Conservation (phyloP, 306 rosid genomes). For the Myrica gale region DNA sequence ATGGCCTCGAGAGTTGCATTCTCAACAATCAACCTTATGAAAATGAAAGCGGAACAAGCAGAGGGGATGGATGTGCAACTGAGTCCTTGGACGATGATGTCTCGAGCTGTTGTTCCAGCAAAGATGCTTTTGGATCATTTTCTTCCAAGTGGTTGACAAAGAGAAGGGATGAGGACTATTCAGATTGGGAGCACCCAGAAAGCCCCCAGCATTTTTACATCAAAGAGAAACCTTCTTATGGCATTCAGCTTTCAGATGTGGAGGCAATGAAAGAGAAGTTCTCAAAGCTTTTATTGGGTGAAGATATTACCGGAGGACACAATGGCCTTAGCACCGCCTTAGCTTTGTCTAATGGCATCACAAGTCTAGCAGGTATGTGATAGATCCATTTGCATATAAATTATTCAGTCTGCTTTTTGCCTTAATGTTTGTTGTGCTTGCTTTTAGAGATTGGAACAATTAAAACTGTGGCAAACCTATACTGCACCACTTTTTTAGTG, state of each 20-base stretch:
- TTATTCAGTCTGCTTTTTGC: neutral
- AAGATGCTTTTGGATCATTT: conserved; percentile 77
- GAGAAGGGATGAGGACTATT: conserved; percentile 56
- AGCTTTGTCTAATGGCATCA: conserved; percentile 80
- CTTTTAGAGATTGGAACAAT: neutral
- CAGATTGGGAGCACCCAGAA: conserved; percentile 67
- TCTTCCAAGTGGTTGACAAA: conserved; percentile 70
- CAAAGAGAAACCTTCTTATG: conserved; percentile 58
- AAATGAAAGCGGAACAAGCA: conserved; percentile 72
- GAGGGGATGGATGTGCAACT: conserved; percentile 78
- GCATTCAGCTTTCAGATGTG: conserved; percentile 54
- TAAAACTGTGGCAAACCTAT: neutral
- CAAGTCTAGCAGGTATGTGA: conserved; percentile 67
- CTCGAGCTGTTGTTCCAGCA: conserved; percentile 44
- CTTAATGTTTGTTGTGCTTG: neutral
- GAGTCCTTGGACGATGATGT: conserved; percentile 23
- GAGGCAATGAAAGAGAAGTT: conserved; percentile 84
- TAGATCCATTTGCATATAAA: neutral
- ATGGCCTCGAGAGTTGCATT: conserved; percentile 91
- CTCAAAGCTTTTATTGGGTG: conserved; percentile 80
- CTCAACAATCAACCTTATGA: conserved; percentile 54
- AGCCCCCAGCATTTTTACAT: conserved; percentile 54
- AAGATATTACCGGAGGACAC: conserved; percentile 82
- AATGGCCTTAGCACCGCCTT: conserved; percentile 74
- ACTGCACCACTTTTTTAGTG: neutral